phyloP scores from a whole-genome alignment of 2,329 filamentous ascomycete genomes.

The Coleophoma eucalyptorum region DNA sequence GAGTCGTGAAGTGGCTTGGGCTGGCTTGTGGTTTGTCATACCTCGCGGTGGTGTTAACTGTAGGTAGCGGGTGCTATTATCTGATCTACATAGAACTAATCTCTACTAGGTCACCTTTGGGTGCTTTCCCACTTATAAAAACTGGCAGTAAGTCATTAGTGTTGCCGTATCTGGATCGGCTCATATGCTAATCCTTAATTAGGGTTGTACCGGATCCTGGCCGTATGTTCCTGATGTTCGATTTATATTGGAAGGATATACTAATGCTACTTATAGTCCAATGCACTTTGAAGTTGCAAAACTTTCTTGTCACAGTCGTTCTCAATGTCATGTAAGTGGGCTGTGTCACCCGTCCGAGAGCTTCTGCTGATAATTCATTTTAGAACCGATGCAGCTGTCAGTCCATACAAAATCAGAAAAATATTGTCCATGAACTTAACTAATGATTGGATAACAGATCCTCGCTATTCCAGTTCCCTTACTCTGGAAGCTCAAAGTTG shows the following conservation, averaged over 20 bases:
- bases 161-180: too few species aligned
- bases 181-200: neutral
- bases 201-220: slow-evolving; percentile 11
- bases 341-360: neutral
- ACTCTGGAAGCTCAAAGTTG: slow-evolving; percentile 8
- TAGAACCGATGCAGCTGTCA: slow-evolving; percentile 6
- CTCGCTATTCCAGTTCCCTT: slow-evolving; percentile 8
- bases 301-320: slow-evolving; percentile 10
- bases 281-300: slow-evolving; percentile 12
- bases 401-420: neutral
- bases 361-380: neutral
- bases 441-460: neutral
- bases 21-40: slow-evolving; percentile 9
- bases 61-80: neutral
- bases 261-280: neutral
- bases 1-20: slow-evolving; percentile 21
- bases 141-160: slow-evolving; percentile 6
- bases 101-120: slow-evolving; percentile 6
- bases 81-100: neutral
- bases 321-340: slow-evolving; percentile 9
- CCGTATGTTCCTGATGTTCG: neutral
- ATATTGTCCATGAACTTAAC: neutral
- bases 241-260: too few species aligned
- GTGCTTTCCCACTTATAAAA: slow-evolving; percentile 9
- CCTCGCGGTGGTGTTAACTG: slow-evolving; percentile 6